Conservation (phyloP, 202 grass and related monocot genomes). For the Digitaria exilis region DNA sequence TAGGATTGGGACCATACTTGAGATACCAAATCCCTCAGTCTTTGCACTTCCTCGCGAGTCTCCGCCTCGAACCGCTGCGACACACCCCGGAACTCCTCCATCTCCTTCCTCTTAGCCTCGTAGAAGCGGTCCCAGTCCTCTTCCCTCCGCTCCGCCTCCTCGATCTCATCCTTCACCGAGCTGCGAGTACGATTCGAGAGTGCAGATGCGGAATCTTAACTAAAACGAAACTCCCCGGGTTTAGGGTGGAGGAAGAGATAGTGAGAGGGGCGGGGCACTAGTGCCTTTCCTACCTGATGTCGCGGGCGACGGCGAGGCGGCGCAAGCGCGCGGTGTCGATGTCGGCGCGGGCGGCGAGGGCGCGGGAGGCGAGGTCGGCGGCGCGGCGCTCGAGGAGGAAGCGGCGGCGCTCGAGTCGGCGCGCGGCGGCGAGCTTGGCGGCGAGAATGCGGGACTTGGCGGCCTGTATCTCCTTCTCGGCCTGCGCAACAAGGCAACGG, state of each 20-base stretch:
- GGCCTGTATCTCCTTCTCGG: slow-evolving; percentile 74
- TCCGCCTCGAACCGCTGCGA: slow-evolving; percentile 56
- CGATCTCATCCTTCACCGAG: slow-evolving; percentile 59
- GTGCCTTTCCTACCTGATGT: slow-evolving; percentile 47
- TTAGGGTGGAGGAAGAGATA: background rate
- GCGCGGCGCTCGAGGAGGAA: slow-evolving; percentile 69
- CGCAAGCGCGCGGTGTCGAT: slow-evolving; percentile 54
- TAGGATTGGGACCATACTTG: slow-evolving; percentile 58
- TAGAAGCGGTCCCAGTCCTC: slow-evolving; percentile 72
- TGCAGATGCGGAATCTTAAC: background rate
- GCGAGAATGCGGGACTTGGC: slow-evolving; percentile 58
- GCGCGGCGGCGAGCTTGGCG: slow-evolving; percentile 49
- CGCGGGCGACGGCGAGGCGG: slow-evolving; percentile 36
- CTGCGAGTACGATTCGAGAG: slow-evolving; percentile 38
- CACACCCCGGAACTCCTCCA: slow-evolving; percentile 65
- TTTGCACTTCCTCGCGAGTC: slow-evolving; percentile 57
- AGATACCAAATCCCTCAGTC: slow-evolving; percentile 56
- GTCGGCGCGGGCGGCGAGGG: slow-evolving; percentile 57
- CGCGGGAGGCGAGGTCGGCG: slow-evolving; percentile 62
- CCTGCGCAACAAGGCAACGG: slow-evolving; percentile 20
- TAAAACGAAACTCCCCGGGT: background rate
- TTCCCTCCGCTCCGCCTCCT: slow-evolving; percentile 61
- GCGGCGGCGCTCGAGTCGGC: slow-evolving; percentile 56
- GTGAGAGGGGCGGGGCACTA: background rate
- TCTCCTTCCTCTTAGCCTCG: slow-evolving; percentile 59